Conservation (phyloP, 2,329 filamentous ascomycete genomes). For the Colletotrichum musae region DNA sequence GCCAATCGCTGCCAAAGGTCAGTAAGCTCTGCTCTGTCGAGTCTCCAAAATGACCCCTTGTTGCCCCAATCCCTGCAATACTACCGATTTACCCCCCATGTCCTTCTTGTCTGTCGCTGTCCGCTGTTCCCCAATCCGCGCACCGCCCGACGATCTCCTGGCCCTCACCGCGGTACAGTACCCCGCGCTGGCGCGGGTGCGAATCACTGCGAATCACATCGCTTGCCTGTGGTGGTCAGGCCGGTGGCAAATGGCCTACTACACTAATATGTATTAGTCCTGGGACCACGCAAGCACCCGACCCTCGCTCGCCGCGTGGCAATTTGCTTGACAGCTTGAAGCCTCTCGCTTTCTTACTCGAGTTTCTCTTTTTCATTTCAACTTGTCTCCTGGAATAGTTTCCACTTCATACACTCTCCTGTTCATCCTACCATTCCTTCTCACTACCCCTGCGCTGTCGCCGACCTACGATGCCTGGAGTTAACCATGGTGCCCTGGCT, state of each 20-base stretch:
- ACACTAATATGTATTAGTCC: too few species aligned
- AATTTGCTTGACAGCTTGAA: conserved; percentile 24
- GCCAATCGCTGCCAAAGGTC: conserved; percentile 41
- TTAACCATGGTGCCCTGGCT: conserved; percentile 68
- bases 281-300: conserved; percentile 36
- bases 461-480: conserved; percentile 59
- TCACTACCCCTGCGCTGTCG: background rate
- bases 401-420: background rate
- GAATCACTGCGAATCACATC: conserved; percentile 41
- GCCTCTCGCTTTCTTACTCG: conserved; percentile 2
- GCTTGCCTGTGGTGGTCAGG: conserved; percentile 40
- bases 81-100: conserved; percentile 3
- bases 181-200: conserved; percentile 36
- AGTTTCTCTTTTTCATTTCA: conserved; percentile 1
- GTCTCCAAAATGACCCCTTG: conserved; percentile 19
- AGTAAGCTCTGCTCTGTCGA: conserved; percentile 19
- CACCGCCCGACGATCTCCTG: conserved; percentile 37
- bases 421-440: background rate
- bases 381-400: background rate
- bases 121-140: conserved; percentile 22
- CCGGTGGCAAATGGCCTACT: conserved; percentile 35
- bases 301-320: conserved; percentile 30
- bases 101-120: background rate
- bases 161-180: conserved; percentile 31
- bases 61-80: conserved; percentile 28